phyloP scores from a whole-genome alignment of 352 stramenopile genomes.

The Phytophthora quininea region DNA sequence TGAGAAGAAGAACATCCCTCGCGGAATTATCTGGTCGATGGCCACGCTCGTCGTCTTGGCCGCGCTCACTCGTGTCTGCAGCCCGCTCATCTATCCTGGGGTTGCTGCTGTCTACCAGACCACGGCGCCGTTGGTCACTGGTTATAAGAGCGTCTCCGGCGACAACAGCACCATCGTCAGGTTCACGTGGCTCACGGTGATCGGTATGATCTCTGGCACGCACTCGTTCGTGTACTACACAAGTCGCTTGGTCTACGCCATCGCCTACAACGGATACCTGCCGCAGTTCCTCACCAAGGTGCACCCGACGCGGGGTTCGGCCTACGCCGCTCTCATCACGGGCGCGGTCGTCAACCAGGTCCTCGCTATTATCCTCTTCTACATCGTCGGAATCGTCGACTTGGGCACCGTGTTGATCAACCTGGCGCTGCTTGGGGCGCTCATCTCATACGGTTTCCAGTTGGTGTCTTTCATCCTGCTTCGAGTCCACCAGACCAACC shows the following conservation, averaged over 20 bases:
- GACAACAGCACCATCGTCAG: constrained; percentile 58
- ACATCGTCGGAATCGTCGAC: constrained; percentile 58
- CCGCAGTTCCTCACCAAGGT: constrained; percentile 58
- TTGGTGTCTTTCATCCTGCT: constrained; percentile 67
- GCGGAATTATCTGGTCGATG: constrained; percentile 63
- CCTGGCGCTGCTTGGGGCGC: constrained; percentile 57
- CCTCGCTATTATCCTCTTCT: constrained; percentile 61
- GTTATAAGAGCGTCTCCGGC: constrained; percentile 77
- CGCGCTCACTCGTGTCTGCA: constrained; percentile 63
- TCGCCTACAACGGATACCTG: constrained; percentile 64
- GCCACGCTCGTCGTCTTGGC: constrained; percentile 50
- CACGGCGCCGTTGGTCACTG: constrained; percentile 52
- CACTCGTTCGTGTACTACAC: constrained; percentile 83
- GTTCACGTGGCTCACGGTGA: constrained; percentile 72
- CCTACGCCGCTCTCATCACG: constrained; percentile 52
- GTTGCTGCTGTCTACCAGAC: constrained; percentile 40
- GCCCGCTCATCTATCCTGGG: constrained; percentile 57
- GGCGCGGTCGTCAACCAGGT: constrained; percentile 45
- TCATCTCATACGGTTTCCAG: constrained; percentile 75
- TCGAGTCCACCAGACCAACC: constrained; percentile 52
- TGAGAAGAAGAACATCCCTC: constrained; percentile 68
- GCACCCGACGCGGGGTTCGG: constrained; percentile 46
- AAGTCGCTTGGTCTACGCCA: constrained; percentile 64
- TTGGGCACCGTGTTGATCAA: constrained; percentile 75
- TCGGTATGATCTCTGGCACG: constrained; percentile 62